These are phyloP conservation scores for Daldinia grandis DNA, from an alignment of 495 filamentous ascomycete genomes.

Conservation along the genomic window DNA sequence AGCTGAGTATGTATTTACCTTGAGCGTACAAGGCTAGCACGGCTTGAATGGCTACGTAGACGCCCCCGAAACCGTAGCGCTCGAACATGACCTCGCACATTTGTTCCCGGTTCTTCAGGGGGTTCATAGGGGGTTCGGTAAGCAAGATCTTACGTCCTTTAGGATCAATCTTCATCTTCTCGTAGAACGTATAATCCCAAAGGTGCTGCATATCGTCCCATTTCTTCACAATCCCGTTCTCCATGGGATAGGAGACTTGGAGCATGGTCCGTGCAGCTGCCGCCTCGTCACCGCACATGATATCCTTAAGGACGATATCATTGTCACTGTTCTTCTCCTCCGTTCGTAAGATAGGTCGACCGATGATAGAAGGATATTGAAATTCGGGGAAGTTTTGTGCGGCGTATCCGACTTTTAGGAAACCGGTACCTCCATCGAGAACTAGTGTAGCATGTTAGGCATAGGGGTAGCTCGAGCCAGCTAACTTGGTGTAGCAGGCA, in stretches of 20 bases:
- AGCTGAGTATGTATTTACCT: slow-evolving; percentile 59
- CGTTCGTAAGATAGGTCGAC: slow-evolving; percentile 94
- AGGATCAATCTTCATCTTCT: slow-evolving; percentile 94
- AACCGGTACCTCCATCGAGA: slow-evolving; percentile 99
- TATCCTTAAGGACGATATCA: slow-evolving; percentile 86
- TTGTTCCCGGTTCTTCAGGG: slow-evolving; percentile 90
- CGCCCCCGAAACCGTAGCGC: slow-evolving; percentile 92
- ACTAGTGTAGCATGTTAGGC: slow-evolving; percentile 61
- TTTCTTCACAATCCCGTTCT: slow-evolving; percentile 98
- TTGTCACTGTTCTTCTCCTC: slow-evolving; percentile 74
- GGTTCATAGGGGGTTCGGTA: slow-evolving; percentile 98
- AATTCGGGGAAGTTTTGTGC: slow-evolving; percentile 98
- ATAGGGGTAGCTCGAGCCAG: background rate
- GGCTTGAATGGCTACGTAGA: slow-evolving; percentile 98
- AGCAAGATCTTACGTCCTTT: slow-evolving; percentile 96
- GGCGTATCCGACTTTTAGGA: slow-evolving; percentile 99
- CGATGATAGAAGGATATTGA: slow-evolving; percentile 98
- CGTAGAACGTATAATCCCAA: slow-evolving; percentile 98
- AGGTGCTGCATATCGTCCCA: slow-evolving; percentile 99
- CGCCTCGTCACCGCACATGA: slow-evolving; percentile 99
- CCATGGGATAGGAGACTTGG: slow-evolving; percentile 99
- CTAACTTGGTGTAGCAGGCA: background rate
- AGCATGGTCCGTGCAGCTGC: slow-evolving; percentile 95
- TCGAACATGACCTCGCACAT: slow-evolving; percentile 99
- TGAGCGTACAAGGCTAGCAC: slow-evolving; percentile 98